These are phyloP conservation scores for Talaromyces borbonicus DNA, from an alignment of 495 filamentous ascomycete species.

Conservation along the genomic window DNA sequence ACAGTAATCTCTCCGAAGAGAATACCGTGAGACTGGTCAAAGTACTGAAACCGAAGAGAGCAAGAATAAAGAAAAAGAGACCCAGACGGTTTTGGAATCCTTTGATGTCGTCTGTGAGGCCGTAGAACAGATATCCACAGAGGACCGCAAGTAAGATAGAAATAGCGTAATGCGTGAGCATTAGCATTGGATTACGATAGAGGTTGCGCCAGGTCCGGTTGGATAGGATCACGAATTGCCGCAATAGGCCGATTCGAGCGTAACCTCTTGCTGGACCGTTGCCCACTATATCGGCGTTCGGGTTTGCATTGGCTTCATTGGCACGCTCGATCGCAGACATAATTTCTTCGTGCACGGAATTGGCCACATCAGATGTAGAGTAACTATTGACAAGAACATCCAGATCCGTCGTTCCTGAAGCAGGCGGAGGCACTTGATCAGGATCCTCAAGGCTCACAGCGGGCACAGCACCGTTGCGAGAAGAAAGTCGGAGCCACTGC, in stretches of 20 bases:
- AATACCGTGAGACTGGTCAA: slow-evolving; percentile 91
- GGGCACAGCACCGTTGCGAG: slow-evolving; percentile 51
- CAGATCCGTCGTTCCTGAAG: slow-evolving; percentile 59
- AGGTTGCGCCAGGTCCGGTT: slow-evolving; percentile 93
- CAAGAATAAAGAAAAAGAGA: slow-evolving; percentile 94
- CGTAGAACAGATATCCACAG: slow-evolving; percentile 92
- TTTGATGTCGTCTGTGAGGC: slow-evolving; percentile 86
- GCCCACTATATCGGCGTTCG: slow-evolving; percentile 48
- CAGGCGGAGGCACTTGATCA: slow-evolving; percentile 64
- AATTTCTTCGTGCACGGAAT: slow-evolving; percentile 73
- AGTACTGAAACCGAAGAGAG: slow-evolving; percentile 93
- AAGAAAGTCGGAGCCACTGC: slow-evolving; percentile 62
- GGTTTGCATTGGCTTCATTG: slow-evolving; percentile 56
- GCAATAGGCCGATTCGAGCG: slow-evolving; percentile 61
- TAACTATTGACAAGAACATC: slow-evolving; percentile 73
- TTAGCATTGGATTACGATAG: slow-evolving; percentile 95
- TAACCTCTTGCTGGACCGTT: slow-evolving; percentile 56
- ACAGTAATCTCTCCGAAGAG: slow-evolving; percentile 81
- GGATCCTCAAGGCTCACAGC: slow-evolving; percentile 60
- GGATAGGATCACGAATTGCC: slow-evolving; percentile 85
- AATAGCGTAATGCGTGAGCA: slow-evolving; percentile 99
- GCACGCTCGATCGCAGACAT: slow-evolving; percentile 50
- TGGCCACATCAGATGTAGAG: slow-evolving; percentile 66
- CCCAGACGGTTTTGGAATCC: slow-evolving; percentile 99
- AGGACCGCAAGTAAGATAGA: slow-evolving; percentile 90